Base-by-base conservation (phyloP, 768 basidiomycete genomes). In the Podaxis rugospora region DNA sequence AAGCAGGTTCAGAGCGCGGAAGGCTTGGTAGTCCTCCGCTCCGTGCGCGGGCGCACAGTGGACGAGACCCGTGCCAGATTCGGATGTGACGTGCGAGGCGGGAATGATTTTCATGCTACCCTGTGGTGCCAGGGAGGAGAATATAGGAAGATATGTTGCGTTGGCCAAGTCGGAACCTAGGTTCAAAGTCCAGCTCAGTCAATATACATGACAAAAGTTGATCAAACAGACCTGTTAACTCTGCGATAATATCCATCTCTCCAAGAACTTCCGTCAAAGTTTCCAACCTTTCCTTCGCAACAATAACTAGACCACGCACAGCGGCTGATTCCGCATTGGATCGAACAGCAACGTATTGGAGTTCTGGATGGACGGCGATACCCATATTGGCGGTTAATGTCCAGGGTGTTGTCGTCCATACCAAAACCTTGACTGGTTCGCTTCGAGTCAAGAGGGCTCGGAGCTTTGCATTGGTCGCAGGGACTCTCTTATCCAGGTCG, bases 391-490 rank as follows among this genome's bases (percentile, higher is more conserved):
- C 92, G 4, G 92, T 93, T 51, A 98, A 75, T 3, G 93, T 98
- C 96, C 96, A 99, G 1, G 96, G 92, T 0, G 96, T 98, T 3
- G 96, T 98, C 2, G 96, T 98, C 96, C 96, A 99, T 3, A 96
- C 90, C 16, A 94, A 76, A 9, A 97, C 66, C 28, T 80, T 79
- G 10, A 88, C 72, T 1, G 72, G 70, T 11, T 68, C 64, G 2
- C 52, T 67, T 16, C 65, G 69, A 1, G 68, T 64, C 5, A 81
- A 55, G 14, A 79, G 61, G 14, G 75, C 60, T 23, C 70, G 73
- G 50, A 81, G 66, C 42, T 70, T 49, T 36, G 62, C 55, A 39
- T 64, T 67, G 39, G 64, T 63, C 59, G 57, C 60, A 36, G 61
- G 50, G 27, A 65, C 66, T 16, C 68, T 62, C 11, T 61, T 59